Conservation (phyloP, 768 basidiomycete genomes). For the Lentinus brumalis region DNA sequence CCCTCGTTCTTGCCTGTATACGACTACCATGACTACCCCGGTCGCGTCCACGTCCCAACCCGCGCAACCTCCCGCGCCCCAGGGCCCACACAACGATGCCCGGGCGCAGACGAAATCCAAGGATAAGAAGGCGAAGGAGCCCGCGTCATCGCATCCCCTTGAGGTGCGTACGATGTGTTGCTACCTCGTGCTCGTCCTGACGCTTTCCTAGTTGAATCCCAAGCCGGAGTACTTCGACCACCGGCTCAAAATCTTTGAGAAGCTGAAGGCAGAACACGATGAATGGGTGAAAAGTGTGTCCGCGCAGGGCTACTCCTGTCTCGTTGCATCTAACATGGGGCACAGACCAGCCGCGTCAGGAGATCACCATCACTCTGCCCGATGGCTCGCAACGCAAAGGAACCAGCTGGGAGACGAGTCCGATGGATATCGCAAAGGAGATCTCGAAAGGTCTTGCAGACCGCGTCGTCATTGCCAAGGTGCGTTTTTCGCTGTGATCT, state of each 20-base stretch:
- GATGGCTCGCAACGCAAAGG: slow-evolving; percentile 86
- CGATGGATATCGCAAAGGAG: slow-evolving; percentile 87
- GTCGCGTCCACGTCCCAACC: slow-evolving; percentile 58
- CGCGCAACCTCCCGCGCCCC: slow-evolving; percentile 46
- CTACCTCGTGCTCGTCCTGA: slow-evolving; percentile 13
- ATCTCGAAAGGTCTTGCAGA: slow-evolving; percentile 88
- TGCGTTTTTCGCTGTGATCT: slow-evolving; percentile 29
- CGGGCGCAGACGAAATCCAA: slow-evolving; percentile 49
- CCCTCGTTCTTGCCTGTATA: slow-evolving; percentile 20
- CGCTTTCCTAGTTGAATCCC: slow-evolving; percentile 64
- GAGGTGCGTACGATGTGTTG: slow-evolving; percentile 58
- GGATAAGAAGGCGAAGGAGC: slow-evolving; percentile 29
- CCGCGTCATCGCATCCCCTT: slow-evolving; percentile 53
- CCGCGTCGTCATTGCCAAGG: slow-evolving; percentile 91
- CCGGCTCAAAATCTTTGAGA: slow-evolving; percentile 87
- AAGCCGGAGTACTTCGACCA: slow-evolving; percentile 86
- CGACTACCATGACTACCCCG: slow-evolving; percentile 53
- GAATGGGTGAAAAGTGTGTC: slow-evolving; percentile 73
- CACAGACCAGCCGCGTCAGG: slow-evolving; percentile 76
- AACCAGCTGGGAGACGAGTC: slow-evolving; percentile 93
- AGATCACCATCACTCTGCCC: slow-evolving; percentile 81
- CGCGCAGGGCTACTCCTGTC: background rate
- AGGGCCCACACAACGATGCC: slow-evolving; percentile 44
- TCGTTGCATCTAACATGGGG: background rate
- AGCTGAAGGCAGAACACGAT: slow-evolving; percentile 83